These are phyloP conservation scores for Candida oleophila DNA, from an alignment of 805 yeast genomes.

Conservation along the genomic window DNA sequence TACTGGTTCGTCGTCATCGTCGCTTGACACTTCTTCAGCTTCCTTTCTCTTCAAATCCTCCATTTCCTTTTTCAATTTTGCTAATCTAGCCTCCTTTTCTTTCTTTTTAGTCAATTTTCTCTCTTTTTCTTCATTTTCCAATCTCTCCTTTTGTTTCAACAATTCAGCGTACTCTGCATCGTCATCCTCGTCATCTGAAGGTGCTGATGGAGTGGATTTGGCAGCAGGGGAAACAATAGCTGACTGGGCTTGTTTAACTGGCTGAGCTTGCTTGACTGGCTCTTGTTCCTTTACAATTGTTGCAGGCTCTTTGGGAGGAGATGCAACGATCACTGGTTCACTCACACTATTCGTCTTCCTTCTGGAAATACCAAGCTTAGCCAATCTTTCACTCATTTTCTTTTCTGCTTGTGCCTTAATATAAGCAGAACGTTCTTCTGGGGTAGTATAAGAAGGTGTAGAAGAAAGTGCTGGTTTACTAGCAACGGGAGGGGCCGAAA, in stretches of 20 bases:
- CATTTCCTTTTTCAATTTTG: slow-evolving; percentile 58
- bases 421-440: slow-evolving; percentile 74
- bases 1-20: slow-evolving; percentile 33
- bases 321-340: background rate
- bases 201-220: slow-evolving; percentile 1
- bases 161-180: slow-evolving; percentile 52
- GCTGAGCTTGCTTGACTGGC: background rate
- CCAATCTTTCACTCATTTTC: slow-evolving; percentile 82
- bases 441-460: slow-evolving; percentile 35
- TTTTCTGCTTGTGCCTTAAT: slow-evolving; percentile 74
- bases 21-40: slow-evolving; percentile 18
- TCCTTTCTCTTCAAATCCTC: slow-evolving; percentile 46
- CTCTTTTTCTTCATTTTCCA: slow-evolving; percentile 43
- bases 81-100: slow-evolving; percentile 60
- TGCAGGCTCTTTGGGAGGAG: background rate
- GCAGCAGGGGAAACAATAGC: background rate
- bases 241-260: background rate
- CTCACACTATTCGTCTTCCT: slow-evolving; percentile 16
- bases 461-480: slow-evolving; percentile 8
- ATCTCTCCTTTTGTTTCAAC: slow-evolving; percentile 39
- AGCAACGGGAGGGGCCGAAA: background rate
- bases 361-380: slow-evolving; percentile 69
- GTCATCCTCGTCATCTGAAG: slow-evolving; percentile 27
- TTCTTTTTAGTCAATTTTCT: slow-evolving; percentile 51
- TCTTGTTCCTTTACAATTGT: background rate